Percentiles rank a stretch among this genome's conserved stretches.
phyloP scores from a whole-genome alignment of 768 basidiomycete genomes.

The Tulasnella sp. region DNA sequence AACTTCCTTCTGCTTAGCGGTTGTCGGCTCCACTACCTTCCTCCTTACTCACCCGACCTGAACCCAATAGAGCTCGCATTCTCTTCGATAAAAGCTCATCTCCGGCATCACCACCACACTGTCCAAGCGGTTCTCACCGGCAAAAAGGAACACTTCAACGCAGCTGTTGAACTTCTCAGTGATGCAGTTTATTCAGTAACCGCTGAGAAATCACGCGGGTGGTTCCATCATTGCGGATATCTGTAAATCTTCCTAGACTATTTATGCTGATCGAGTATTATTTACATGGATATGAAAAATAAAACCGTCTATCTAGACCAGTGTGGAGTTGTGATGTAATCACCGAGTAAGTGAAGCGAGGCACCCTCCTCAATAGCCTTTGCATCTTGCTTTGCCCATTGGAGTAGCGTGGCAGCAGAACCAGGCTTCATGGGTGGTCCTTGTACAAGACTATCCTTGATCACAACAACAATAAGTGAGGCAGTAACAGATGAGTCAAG shows the following conservation, averaged over 20 bases:
- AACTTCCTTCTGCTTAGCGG: neutral
- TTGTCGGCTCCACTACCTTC: conserved; percentile 7
- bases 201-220: neutral
- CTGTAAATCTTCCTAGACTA: conserved; percentile 31
- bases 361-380: neutral
- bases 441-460: neutral
- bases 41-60: conserved; percentile 17
- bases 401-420: neutral
- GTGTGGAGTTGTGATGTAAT: neutral
- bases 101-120: neutral
- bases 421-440: neutral
- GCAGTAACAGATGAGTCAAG: neutral
- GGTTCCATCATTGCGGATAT: conserved; percentile 4
- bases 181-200: neutral
- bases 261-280: neutral
- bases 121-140: neutral
- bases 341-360: neutral
- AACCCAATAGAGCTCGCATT: conserved; percentile 21
- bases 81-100: conserved; percentile 12
- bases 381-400: neutral
- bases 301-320: neutral
- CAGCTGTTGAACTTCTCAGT: neutral
- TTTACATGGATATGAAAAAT: neutral
- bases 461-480: neutral
- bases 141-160: neutral